Conservation (phyloP, 805 yeast genomes). For the Kluyveromyces dobzhanskii region DNA sequence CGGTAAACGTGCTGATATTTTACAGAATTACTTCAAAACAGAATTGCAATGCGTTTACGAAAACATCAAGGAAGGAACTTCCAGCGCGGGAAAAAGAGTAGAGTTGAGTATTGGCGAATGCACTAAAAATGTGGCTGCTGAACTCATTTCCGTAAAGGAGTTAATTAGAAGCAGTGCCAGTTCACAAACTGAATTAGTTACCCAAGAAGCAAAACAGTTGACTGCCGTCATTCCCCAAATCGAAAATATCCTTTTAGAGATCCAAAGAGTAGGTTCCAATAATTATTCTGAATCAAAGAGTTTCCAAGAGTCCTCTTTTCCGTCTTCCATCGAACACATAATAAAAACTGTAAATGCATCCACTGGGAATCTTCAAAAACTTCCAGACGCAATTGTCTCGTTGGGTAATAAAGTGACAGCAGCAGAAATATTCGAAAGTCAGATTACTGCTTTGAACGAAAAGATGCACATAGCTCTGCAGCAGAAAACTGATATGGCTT, state of each 20-base stretch:
- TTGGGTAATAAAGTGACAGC: conserved; percentile 2
- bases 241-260: background rate
- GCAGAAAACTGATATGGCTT: conserved; percentile 20
- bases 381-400: background rate
- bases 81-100: background rate
- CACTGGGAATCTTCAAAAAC: conserved; percentile 9
- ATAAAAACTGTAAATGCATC: conserved; percentile 8
- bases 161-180: background rate
- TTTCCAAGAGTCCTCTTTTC: conserved; percentile 10
- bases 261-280: background rate
- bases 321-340: conserved; percentile 10
- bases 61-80: conserved; percentile 7
- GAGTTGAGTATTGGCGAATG: no score
- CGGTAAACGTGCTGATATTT: conserved; percentile 5
- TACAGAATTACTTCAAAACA: background rate
- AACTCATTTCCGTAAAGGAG: background rate
- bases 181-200: background rate
- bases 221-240: background rate
- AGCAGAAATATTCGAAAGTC: conserved; percentile 13
- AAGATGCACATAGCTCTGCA: conserved; percentile 15
- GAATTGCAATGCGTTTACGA: background rate
- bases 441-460: conserved; percentile 13
- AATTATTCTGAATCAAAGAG: background rate
- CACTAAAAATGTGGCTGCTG: background rate
- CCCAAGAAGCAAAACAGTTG: background rate